A percentile compares a stretch with the other conserved stretches of the same genome.
These are phyloP conservation scores for Chiua virens DNA, from an alignment of 768 basidiomycete genomes.

Conservation along the genomic window DNA sequence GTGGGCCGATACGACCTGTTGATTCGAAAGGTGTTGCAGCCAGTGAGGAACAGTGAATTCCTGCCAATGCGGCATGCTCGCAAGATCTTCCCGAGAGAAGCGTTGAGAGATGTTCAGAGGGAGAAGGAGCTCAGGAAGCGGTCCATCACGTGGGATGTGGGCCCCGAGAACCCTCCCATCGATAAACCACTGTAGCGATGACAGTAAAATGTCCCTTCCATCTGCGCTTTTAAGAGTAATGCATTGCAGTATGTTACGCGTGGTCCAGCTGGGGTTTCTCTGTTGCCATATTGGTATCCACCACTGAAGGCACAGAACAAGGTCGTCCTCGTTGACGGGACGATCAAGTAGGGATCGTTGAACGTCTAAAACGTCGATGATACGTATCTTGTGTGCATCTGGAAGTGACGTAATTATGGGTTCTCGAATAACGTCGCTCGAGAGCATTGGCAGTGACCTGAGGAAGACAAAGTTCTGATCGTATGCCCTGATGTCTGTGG, in stretches of 20 bases:
- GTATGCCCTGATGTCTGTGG: conserved; percentile 67
- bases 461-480: conserved; percentile 73
- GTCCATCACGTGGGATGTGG: conserved; percentile 69
- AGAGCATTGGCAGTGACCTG: conserved; percentile 69
- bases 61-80: conserved; percentile 63
- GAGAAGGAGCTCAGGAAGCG: conserved; percentile 50
- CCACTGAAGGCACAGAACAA: background rate
- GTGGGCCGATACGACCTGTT: conserved; percentile 38
- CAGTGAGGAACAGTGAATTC: conserved; percentile 77
- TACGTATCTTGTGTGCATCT: conserved; percentile 51
- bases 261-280: no score
- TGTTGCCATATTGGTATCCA: conserved; percentile 28
- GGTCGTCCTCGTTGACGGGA: background rate
- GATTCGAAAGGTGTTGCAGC: conserved; percentile 59
- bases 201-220: conserved; percentile 64
- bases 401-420: conserved; percentile 44
- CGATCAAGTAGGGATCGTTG: no score
- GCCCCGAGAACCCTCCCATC: conserved; percentile 53
- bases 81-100: conserved; percentile 56
- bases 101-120: background rate
- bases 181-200: conserved; percentile 63
- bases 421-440: conserved; percentile 43
- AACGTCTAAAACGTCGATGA: no score
- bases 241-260: no score
- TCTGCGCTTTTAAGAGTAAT: no score